These are phyloP conservation scores for Mollisiaceae sp. DNA, from an alignment of 2,329 filamentous ascomycete genomes.

Conservation along the genomic window DNA sequence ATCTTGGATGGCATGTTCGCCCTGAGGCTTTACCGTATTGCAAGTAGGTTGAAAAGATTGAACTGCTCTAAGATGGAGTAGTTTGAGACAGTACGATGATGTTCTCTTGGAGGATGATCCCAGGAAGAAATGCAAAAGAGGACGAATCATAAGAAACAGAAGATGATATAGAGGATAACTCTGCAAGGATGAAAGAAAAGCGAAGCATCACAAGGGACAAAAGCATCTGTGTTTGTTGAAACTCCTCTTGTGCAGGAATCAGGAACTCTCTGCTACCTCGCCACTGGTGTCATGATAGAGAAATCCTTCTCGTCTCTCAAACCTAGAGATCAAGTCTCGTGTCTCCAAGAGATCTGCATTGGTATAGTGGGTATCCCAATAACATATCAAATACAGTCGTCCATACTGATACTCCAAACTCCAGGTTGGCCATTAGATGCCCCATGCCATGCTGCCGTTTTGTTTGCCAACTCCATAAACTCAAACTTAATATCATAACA, in stretches of 20 bases:
- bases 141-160: not conserved
- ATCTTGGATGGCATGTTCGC: conserved; percentile 45
- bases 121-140: conserved; percentile 3
- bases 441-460: conserved; percentile 24
- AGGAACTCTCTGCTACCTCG: not conserved
- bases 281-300: not conserved
- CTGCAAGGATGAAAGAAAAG: not conserved
- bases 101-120: conserved; percentile 8
- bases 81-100: conserved; percentile 15
- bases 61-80: not conserved
- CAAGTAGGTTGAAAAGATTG: not conserved
- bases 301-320: not conserved
- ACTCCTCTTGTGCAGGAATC: not conserved
- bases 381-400: conserved; percentile 16
- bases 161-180: not conserved
- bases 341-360: conserved; percentile 15
- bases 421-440: conserved; percentile 18
- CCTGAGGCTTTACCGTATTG: not conserved
- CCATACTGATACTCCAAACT: conserved; percentile 22
- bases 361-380: conserved; percentile 12
- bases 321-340: not conserved
- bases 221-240: not conserved
- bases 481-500: conserved; percentile 15
- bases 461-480: conserved; percentile 19
- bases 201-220: not conserved